These are phyloP conservation scores for Colletotrichum gloeosporioides DNA, from an alignment of 2,329 filamentous ascomycete species.

Conservation along the genomic window DNA sequence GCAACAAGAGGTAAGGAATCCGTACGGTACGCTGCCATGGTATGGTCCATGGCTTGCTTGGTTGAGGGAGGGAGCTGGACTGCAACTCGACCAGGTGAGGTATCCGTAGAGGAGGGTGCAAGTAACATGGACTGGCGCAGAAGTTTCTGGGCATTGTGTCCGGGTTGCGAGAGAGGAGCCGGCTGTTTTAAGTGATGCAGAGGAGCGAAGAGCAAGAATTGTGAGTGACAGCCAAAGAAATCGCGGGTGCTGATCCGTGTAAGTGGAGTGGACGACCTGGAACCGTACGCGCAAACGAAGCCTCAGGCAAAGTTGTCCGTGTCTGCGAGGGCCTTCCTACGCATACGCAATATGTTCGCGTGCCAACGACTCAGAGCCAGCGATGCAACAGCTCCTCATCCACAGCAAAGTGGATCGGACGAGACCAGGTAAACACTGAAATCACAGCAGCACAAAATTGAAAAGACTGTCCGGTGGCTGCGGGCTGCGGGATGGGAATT, in stretches of 20 bases:
- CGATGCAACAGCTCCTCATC: not conserved
- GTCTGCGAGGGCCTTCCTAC: not conserved
- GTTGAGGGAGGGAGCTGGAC: not conserved
- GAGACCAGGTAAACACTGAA: not conserved
- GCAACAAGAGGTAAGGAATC: not conserved
- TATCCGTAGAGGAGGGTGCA: constrained; percentile 2
- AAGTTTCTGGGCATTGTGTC: not conserved
- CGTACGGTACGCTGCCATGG: not conserved
- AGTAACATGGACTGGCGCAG: not conserved
- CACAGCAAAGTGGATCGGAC: not conserved
- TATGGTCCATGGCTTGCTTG: not conserved
- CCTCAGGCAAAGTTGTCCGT: not conserved
- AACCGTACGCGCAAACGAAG: not conserved
- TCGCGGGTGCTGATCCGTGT: not conserved
- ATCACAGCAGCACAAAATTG: not conserved
- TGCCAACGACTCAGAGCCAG: not conserved
- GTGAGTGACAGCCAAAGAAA: not conserved
- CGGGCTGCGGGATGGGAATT: not conserved
- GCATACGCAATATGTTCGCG: not conserved
- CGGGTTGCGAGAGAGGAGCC: not conserved
- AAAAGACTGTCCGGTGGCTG: not conserved
- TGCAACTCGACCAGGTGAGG: not conserved
- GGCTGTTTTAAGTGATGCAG: not conserved
- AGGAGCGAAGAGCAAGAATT: not conserved
- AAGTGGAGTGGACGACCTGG: not conserved